Base-by-base conservation (phyloP, 345 rosid genomes). In the Noccaea caerulescens region DNA sequence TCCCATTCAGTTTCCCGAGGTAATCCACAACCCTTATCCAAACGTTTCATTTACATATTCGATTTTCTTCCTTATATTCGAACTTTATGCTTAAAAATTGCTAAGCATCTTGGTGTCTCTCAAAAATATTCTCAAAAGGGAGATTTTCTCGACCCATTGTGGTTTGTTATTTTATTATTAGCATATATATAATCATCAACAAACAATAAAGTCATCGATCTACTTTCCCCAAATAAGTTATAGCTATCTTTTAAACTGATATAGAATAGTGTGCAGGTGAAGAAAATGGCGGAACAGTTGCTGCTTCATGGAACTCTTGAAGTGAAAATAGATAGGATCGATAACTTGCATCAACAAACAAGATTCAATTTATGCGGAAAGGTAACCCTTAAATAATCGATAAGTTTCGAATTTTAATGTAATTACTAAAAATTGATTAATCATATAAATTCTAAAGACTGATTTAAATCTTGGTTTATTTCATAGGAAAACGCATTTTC, bases 281-380 rank as follows among this genome's bases (percentile, higher is more conserved):
- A 56, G 36, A 76, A 27, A 58, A 69, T 69, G 71, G 78, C 72
- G 77, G 77, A 56, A 64, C 45, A 53, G 25, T 67, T 41, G 47
- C 63, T 84, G 71, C 88, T 89, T 10, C 97, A 91, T 42, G 96
- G 97, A 9, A 83, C 77, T 13, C 90, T 91, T 71, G 23, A 25
- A 16, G 96, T 76, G 9, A 79, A 72, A 8, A 76, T 91, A 11
- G 65, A 58, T 34, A 89, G 76, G 70, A 65, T 87, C 55, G 85
- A 89, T 56, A 55, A 38, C 51, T 68, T 89, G 20, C 76, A 75
- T 3, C 58, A 66, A 36, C 84, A 89, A 20, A 77, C 79, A 43
- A 80, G 83, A 66, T 72, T 81, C 44, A 79, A 63, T 55, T 43
- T 80, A 25, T 82, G 81, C 51, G 34, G 69, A 41, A 60, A 80